Conservation (phyloP, 768 basidiomycete genomes). For the Floccularia luteovirens region DNA sequence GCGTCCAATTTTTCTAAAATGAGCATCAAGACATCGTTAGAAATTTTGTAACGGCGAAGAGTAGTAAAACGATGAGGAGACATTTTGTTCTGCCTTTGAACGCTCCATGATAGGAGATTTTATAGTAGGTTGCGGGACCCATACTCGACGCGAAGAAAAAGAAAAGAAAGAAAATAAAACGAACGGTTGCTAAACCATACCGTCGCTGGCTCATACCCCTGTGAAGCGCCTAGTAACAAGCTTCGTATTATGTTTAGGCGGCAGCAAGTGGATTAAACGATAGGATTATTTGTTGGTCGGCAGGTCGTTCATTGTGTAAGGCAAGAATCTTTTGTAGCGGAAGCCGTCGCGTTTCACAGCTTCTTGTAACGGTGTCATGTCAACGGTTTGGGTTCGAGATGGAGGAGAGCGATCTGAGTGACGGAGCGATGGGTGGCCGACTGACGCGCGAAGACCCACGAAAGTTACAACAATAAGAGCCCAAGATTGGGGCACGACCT, state of each 20-base stretch:
- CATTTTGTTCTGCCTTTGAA: constrained; percentile 30
- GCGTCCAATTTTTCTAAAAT: constrained; percentile 44
- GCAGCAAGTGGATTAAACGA: constrained; percentile 31
- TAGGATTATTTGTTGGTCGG: constrained; percentile 34
- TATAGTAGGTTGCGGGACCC: constrained; percentile 35
- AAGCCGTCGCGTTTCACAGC: constrained; percentile 23
- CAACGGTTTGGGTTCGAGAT: constrained; percentile 38
- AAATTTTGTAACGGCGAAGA: constrained; percentile 38
- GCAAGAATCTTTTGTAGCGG: constrained; percentile 41
- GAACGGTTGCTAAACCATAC: constrained; percentile 32
- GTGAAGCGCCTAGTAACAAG: constrained; percentile 28
- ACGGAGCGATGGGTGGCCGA: constrained; percentile 23
- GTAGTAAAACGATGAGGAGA: constrained; percentile 32
- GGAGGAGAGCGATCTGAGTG: constrained; percentile 27
- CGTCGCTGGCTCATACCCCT: constrained; percentile 29
- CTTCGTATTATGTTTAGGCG: constrained; percentile 35
- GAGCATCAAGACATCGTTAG: constrained; percentile 42
- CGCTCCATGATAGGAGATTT: constrained; percentile 27
- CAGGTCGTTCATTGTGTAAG: constrained; percentile 41
- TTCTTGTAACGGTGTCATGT: constrained; percentile 44
- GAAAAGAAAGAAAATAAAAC: constrained; percentile 32
- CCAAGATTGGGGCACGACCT: constrained; percentile 32
- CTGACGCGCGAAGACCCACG: constrained; percentile 22
- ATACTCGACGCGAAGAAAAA: constrained; percentile 28
- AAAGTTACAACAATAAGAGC: constrained; percentile 44